Percentiles rank a stretch among this genome's conserved stretches.
Conservation (phyloP, 306 rosid genomes). For the Fragaria vesca region DNA sequence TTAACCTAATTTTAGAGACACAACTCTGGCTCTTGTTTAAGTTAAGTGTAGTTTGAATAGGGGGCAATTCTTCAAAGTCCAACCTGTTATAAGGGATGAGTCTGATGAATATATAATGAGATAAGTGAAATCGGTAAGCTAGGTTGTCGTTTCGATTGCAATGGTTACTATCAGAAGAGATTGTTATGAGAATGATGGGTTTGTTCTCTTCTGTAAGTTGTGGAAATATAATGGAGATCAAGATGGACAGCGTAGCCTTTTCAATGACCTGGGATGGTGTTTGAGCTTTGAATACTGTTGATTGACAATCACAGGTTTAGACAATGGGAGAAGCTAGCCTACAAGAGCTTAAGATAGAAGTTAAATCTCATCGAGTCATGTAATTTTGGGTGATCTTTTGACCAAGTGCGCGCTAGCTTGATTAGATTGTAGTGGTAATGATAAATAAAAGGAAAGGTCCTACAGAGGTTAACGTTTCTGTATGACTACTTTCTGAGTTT, state of each 20-base stretch:
- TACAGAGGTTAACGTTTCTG: background rate
- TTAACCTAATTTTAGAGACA: constrained; percentile 4
- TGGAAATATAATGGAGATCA: constrained; percentile 23
- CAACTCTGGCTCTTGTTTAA: constrained; percentile 9
- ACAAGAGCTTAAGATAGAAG: constrained; percentile 21
- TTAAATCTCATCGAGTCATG: constrained; percentile 20
- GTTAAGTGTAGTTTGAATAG: constrained; percentile 72
- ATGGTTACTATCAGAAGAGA: constrained; percentile 20
- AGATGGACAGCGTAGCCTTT: constrained; percentile 23
- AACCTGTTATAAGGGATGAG: constrained; percentile 53
- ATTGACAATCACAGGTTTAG: constrained; percentile 40
- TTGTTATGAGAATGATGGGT: constrained; percentile 40
- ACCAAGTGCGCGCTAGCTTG: constrained; percentile 8
- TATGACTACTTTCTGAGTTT: constrained; percentile 1
- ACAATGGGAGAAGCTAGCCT: constrained; percentile 45
- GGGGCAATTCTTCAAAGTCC: constrained; percentile 87
- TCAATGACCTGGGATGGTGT: constrained; percentile 27
- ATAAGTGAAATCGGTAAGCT: constrained; percentile 23
- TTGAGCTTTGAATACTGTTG: constrained; percentile 14
- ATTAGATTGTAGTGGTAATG: constrained; percentile 1
- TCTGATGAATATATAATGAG: constrained; percentile 13
- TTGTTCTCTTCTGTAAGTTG: constrained; percentile 30
- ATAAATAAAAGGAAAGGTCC: constrained; percentile 12
- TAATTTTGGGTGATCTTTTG: constrained; percentile 33
- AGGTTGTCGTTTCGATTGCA: constrained; percentile 35